Evolutionary conservation across 2,329 filamentous ascomycete species (phyloP), one percentile per base, ranked within the genome.

Genomic region (Orbilia quercus): DNA sequence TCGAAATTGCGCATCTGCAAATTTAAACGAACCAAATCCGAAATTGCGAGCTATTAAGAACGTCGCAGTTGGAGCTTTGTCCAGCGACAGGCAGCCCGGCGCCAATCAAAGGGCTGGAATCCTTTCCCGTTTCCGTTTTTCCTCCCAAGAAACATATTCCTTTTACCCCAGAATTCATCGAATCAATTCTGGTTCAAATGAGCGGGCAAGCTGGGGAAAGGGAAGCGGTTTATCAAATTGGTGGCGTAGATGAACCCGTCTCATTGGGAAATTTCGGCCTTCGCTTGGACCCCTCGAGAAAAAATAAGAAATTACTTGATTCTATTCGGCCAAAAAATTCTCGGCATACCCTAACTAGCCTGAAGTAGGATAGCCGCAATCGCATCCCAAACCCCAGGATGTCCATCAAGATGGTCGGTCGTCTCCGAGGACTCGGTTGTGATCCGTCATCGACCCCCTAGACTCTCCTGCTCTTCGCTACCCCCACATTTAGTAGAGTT

Each of bases 231-330:
- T 45, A 64, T 72, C 67, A 72, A 72, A 65, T 72, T 72, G 45
- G 67, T 72, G 67, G 67, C 67, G 59, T 18, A 42, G 25, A 47
- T 38, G 47, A 28, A 63, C 57, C 58, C 66, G 50, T 45, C 20
- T 54, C 34, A 47, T 59, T 72, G 67, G 58, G 36, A 72, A 42
- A 57, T 62, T 58, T 45, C 51, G 36, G 51, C 36, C 42, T 72
- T 65, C 67, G 67, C 59, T 72, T 72, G 59, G 67, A 59, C 53
- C 58, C 18, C 38, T 53, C 45, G 50, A 22, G 34, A 48, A 14
- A 53, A 53, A 65, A 72, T 59, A 72, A 72, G 67, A 72, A 72
- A 72, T 65, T 72, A 57, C 60, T 34, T 7, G n/a, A 58, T 59
- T 47, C 51, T 51, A 53, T 54, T 50, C 57, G 34, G 63, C 66